Percentiles rank a stretch among this genome's conserved stretches.
These are phyloP conservation scores for Basipetospora chlamydospora DNA, from an alignment of 2,329 filamentous ascomycete genomes.

Conservation along the genomic window DNA sequence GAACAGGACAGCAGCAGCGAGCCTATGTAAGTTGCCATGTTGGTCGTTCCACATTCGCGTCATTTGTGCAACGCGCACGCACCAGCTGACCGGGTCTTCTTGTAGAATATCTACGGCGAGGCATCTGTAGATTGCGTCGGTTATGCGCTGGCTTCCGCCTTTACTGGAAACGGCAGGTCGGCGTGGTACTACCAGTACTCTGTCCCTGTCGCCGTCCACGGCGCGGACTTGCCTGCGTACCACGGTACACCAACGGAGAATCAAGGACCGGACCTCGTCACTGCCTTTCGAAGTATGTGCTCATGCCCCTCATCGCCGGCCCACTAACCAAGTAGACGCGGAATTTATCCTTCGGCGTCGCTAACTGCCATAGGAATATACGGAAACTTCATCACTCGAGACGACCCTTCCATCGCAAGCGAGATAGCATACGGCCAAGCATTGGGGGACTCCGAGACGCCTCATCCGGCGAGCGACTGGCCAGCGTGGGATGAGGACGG, in stretches of 20 bases:
- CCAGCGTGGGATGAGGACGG: slow-evolving; percentile 17
- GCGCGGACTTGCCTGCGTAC: slow-evolving; percentile 21
- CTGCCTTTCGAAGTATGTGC: slow-evolving; percentile 4
- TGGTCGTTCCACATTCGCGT: neutral
- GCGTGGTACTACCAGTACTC: slow-evolving; percentile 36
- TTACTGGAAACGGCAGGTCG: slow-evolving; percentile 15
- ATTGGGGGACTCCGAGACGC: slow-evolving; percentile 13
- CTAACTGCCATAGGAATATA: slow-evolving; percentile 15
- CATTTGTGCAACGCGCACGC: neutral
- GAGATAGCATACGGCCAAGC: slow-evolving; percentile 14
- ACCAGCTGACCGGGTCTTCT: no score
- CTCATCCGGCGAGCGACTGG: slow-evolving; percentile 15
- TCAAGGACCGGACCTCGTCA: slow-evolving; percentile 2
- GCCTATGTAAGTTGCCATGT: slow-evolving; percentile 15
- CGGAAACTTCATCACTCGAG: slow-evolving; percentile 30
- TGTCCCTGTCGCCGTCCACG: slow-evolving; percentile 24
- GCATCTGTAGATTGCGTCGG: slow-evolving; percentile 39
- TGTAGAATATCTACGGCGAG: slow-evolving; percentile 39
- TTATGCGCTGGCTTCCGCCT: slow-evolving; percentile 40
- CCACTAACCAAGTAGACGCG: slow-evolving; percentile 14
- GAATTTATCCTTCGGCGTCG: neutral
- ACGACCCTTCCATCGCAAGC: slow-evolving; percentile 23
- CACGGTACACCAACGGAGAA: slow-evolving; percentile 7
- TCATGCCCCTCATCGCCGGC: slow-evolving; percentile 12
- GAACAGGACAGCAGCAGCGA: slow-evolving; percentile 38